These are phyloP conservation scores for Pneumocystis sp. DNA, from an alignment of 1,139 yeast genomes.

Conservation along the genomic window DNA sequence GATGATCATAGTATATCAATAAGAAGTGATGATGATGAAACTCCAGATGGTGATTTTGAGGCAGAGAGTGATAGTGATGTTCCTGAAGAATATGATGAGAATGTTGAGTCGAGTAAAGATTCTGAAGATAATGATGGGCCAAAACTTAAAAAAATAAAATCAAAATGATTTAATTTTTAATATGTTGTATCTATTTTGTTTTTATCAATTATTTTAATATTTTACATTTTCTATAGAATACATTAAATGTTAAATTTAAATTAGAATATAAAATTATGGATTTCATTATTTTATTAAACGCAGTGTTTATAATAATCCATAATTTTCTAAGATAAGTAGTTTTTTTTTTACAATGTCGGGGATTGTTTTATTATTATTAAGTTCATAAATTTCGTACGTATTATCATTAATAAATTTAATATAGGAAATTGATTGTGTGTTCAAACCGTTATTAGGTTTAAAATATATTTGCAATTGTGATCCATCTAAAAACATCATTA, in stretches of 20 bases:
- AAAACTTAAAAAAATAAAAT: not conserved
- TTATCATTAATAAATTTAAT: not conserved
- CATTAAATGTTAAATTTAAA: not conserved
- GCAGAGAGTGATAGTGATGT: slow-evolving; percentile 39
- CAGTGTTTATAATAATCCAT: not conserved
- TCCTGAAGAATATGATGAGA: slow-evolving; percentile 81
- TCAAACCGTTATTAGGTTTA: not conserved
- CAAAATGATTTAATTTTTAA: not conserved
- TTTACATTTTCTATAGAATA: not conserved
- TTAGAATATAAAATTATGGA: not conserved
- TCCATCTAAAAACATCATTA: not conserved
- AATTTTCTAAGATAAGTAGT: not conserved
- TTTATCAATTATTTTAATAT: not conserved
- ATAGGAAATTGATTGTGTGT: not conserved
- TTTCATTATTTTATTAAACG: not conserved
- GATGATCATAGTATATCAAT: slow-evolving; percentile 40
- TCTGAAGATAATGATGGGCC: slow-evolving; percentile 22
- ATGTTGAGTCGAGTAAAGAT: slow-evolving; percentile 36
- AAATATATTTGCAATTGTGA: not conserved
- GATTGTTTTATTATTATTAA: not conserved
- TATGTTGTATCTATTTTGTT: not conserved
- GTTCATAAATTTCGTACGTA: not conserved
- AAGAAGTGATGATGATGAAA: slow-evolving; percentile 35
- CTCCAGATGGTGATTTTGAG: slow-evolving; percentile 19
- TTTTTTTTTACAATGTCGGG: not conserved